phyloP scores from a whole-genome alignment of 495 filamentous ascomycete genomes.

The Penicillium coprophilum region DNA sequence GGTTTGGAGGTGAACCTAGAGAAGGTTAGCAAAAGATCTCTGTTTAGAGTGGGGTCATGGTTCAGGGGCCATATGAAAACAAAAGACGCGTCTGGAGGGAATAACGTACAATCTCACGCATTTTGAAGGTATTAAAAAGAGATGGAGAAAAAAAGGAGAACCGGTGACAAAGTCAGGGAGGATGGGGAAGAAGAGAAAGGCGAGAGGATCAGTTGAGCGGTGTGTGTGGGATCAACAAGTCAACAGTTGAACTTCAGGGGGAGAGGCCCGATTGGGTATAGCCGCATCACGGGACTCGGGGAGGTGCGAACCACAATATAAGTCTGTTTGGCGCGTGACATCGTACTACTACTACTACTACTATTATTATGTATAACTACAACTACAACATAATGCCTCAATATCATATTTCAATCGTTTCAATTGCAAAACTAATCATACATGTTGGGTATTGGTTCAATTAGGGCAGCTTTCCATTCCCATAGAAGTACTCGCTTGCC shows the following conservation, averaged over 20 bases:
- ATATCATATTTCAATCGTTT: neutral
- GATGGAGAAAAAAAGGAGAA: slow-evolving; percentile 17
- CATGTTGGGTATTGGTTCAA: slow-evolving; percentile 7
- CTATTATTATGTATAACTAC: neutral
- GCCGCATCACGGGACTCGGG: slow-evolving; percentile 30
- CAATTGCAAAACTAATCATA: neutral
- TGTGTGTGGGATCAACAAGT: slow-evolving; percentile 45
- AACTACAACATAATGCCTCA: too few species aligned
- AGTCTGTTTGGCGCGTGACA: slow-evolving; percentile 6
- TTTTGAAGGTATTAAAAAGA: slow-evolving; percentile 53
- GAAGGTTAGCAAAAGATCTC: slow-evolving; percentile 35
- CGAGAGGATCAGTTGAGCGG: slow-evolving; percentile 29
- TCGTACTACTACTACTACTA: neutral
- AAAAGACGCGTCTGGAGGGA: slow-evolving; percentile 40
- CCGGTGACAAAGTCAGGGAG: slow-evolving; percentile 16
- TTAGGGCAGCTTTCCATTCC: neutral
- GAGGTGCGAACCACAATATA: slow-evolving; percentile 37
- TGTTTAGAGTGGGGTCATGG: slow-evolving; percentile 40
- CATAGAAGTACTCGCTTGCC: too few species aligned
- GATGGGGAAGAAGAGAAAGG: slow-evolving; percentile 30
- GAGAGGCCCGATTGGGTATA: slow-evolving; percentile 26
- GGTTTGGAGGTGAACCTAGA: slow-evolving; percentile 95
- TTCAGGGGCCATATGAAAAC: slow-evolving; percentile 40
- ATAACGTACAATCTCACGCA: slow-evolving; percentile 91
- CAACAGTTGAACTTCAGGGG: slow-evolving; percentile 32